Base-by-base conservation (phyloP, 1,284 basidiomycete species). In the Cutaneotrichosporon sp. region DNA sequence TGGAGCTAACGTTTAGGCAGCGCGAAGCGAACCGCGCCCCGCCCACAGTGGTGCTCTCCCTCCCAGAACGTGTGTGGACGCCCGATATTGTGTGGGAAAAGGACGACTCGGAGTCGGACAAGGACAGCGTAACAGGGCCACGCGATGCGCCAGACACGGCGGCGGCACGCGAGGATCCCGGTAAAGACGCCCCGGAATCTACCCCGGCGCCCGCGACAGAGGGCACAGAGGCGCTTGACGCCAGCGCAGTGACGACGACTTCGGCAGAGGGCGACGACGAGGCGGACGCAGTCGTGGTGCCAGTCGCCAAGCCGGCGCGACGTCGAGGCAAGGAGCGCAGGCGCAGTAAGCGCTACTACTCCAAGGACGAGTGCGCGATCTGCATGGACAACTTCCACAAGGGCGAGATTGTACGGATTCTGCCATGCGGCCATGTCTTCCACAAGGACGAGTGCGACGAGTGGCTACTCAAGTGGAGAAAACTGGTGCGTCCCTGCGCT, bases 381-480 rank as follows among this genome's bases (percentile, higher is more conserved):
- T 96, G 91, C 70, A 79, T 96, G 59, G 86, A 82, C 59, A 83
- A 86, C 60, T 94, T 94, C 64, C 83, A 77, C 37, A 83, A 84
- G 62, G 90, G 90, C 2, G 91, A 96, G 68, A 80, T 83, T 58
- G 88, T 94, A 34, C 82, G 90, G 60, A 88, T 92, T 48, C 71
- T 94, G 44, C 91, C 91, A 0, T 96, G 91, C 67, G 85, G 88
- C 49, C 91, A 94, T 69, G 83, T 93, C 30, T 80, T 77, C 59
- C 78, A 78, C 59, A 75, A 76, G 50, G 83, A 85, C 42, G 90
- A 93, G 72, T 84, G 93, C 40, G 89, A 91, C 68, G 81, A 85
- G 62, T 96, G 91, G 91, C 76, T 96, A 55, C 85, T 91, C 56
- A 84, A 86, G 59, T 83, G 87, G 72, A 88, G 90, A 78, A 91